Percentiles rank a stretch among this genome's conserved stretches.
These are phyloP conservation scores for Xenoacremonium recifei DNA, from an alignment of 2,329 filamentous ascomycete species.

Conservation along the genomic window DNA sequence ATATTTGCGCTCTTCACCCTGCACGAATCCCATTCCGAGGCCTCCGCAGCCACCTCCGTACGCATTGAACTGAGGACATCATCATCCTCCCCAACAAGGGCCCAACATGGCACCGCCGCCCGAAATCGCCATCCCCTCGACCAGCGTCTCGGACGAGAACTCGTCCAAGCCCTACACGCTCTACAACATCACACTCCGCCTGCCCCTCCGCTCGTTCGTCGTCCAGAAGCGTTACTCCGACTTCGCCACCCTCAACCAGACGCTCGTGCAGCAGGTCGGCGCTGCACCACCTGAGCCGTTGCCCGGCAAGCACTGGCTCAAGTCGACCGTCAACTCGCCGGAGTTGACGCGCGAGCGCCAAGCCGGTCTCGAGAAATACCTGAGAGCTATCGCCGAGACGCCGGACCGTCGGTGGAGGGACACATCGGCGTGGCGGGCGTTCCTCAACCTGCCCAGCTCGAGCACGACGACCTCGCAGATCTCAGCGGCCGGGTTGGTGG, in stretches of 20 bases:
- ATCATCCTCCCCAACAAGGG: no score
- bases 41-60: no score
- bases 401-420: conserved; percentile 77
- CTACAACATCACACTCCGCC: conserved; percentile 75
- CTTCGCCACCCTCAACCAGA: conserved; percentile 65
- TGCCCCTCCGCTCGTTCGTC: conserved; percentile 73
- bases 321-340: conserved; percentile 66
- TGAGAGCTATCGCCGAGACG: conserved; percentile 68
- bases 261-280: conserved; percentile 60
- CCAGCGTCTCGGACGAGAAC: conserved; percentile 52
- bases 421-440: conserved; percentile 68
- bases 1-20: no score
- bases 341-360: conserved; percentile 72
- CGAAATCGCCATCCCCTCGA: conserved; percentile 68
- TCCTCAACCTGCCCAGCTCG: conserved; percentile 65
- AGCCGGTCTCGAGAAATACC: conserved; percentile 65
- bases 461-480: conserved; percentile 48
- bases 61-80: no score
- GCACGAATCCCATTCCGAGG: no score
- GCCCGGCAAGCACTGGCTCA: conserved; percentile 75
- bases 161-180: conserved; percentile 67
- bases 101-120: conserved; percentile 59
- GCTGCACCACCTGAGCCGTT: conserved; percentile 64
- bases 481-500: conserved; percentile 44
- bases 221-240: conserved; percentile 82